These are phyloP conservation scores for Brettanomyces anomalus DNA, from an alignment of 805 yeast species.

Conservation along the genomic window DNA sequence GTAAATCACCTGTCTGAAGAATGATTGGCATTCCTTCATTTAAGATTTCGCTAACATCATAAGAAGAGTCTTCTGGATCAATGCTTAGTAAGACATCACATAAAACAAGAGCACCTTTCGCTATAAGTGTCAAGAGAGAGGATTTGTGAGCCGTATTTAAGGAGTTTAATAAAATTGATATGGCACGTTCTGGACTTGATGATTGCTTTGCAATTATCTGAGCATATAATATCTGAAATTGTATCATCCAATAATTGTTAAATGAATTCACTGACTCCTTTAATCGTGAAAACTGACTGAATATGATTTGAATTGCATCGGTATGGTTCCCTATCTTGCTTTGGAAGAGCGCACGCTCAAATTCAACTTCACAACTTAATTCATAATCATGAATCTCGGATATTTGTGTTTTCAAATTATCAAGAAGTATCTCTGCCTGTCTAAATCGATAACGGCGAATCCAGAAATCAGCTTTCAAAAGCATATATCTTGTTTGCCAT, in stretches of 20 bases:
- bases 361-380: conserved; percentile 19
- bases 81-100: conserved; percentile 34
- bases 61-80: conserved; percentile 18
- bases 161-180: conserved; percentile 41
- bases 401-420: conserved; percentile 21
- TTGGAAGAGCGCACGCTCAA: conserved; percentile 17
- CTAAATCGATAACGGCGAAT: conserved; percentile 31
- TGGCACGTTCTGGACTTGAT: conserved; percentile 35
- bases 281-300: conserved; percentile 15
- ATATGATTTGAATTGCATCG: conserved; percentile 15
- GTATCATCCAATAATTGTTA: conserved; percentile 36
- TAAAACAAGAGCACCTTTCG: conserved; percentile 40
- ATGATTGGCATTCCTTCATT: conserved; percentile 35
- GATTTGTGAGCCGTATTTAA: conserved; percentile 37
- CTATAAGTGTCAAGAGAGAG: conserved; percentile 35
- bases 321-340: conserved; percentile 14
- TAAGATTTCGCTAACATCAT: conserved; percentile 36
- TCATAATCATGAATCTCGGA: conserved; percentile 25
- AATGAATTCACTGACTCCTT: conserved; percentile 15
- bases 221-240: conserved; percentile 39
- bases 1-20: conserved; percentile 30
- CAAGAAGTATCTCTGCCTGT: conserved; percentile 28
- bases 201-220: conserved; percentile 33
- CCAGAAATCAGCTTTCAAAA: conserved; percentile 29
- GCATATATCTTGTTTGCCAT: conserved; percentile 31